These are phyloP conservation scores for Podospora comata DNA, from an alignment of 495 filamentous ascomycete species.

Conservation along the genomic window DNA sequence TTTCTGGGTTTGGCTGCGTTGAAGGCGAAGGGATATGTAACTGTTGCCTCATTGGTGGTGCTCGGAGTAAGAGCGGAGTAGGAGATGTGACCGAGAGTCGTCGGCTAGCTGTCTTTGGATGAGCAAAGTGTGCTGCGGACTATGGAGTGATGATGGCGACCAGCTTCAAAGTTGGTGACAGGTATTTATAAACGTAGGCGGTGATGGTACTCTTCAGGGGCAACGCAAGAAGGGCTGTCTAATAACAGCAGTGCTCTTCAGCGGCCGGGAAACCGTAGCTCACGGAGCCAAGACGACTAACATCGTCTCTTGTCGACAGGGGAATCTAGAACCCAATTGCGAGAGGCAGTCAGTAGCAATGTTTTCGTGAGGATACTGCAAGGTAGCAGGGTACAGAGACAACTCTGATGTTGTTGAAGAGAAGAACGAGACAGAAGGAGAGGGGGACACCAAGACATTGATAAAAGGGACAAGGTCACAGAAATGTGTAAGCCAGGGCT, in stretches of 20 bases:
- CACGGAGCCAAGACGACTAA: slow-evolving; percentile 17
- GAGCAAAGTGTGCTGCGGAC: not conserved
- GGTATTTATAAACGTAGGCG: not conserved
- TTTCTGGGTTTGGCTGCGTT: not conserved
- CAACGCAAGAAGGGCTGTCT: slow-evolving; percentile 26
- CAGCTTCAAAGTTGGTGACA: not conserved
- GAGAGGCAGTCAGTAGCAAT: not conserved
- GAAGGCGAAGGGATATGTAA: not conserved
- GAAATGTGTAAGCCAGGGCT: not conserved
- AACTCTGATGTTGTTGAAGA: not conserved
- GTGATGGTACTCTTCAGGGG: not conserved
- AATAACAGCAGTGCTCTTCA: slow-evolving; percentile 29
- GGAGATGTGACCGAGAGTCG: not conserved
- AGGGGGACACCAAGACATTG: slow-evolving; percentile 3
- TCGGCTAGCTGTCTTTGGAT: not conserved
- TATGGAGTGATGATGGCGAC: not conserved
- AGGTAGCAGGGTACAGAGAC: not conserved
- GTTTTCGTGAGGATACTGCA: not conserved
- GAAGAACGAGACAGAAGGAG: slow-evolving; percentile 6
- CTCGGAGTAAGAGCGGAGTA: not conserved
- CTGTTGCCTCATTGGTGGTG: not conserved
- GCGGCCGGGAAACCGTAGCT: slow-evolving; percentile 15
- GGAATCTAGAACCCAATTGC: not conserved
- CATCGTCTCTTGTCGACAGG: slow-evolving; percentile 12
- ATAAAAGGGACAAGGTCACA: not conserved